Evolutionary conservation across 176 grass and related monocot genomes (phyloP).

Genomic region (Sorghum bicolor): DNA sequence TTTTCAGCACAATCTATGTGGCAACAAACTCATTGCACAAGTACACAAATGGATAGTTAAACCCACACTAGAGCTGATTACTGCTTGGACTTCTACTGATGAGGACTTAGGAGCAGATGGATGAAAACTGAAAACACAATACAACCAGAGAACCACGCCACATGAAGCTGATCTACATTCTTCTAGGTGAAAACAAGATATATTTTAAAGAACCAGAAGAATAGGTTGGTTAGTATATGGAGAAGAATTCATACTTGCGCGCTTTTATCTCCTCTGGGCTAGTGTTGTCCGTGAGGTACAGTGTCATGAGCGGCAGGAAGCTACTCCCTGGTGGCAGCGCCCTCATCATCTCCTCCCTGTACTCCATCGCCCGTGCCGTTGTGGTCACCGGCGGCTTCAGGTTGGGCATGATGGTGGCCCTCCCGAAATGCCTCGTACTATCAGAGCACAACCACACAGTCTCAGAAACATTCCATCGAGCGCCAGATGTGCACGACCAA

Average conservation of each 20-base stretch:
- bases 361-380: conserved; percentile 38
- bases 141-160: background rate
- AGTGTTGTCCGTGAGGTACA: conserved; percentile 79
- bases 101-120: background rate
- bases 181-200: too few species aligned
- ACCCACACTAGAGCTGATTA: too few species aligned
- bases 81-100: background rate
- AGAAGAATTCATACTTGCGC: conserved; percentile 42
- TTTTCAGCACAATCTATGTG: background rate
- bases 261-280: conserved; percentile 65
- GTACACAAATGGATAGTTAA: too few species aligned
- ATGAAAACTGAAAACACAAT: background rate
- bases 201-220: too few species aligned
- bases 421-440: conserved; percentile 73
- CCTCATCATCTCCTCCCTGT: conserved; percentile 47
- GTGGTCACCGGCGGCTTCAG: conserved; percentile 83
- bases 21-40: background rate
- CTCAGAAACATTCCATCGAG: conserved; percentile 34
- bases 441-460: background rate
- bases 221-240: background rate
- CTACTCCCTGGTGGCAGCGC: conserved; percentile 41
- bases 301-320: conserved; percentile 76
- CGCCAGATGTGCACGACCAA: background rate
- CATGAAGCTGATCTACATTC: too few species aligned
- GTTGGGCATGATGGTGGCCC: conserved; percentile 91